Percentiles rank a stretch among this genome's conserved stretches.
Evolutionary conservation across 257 asterid species (phyloP).

Genomic region (Verbena officinalis): DNA sequence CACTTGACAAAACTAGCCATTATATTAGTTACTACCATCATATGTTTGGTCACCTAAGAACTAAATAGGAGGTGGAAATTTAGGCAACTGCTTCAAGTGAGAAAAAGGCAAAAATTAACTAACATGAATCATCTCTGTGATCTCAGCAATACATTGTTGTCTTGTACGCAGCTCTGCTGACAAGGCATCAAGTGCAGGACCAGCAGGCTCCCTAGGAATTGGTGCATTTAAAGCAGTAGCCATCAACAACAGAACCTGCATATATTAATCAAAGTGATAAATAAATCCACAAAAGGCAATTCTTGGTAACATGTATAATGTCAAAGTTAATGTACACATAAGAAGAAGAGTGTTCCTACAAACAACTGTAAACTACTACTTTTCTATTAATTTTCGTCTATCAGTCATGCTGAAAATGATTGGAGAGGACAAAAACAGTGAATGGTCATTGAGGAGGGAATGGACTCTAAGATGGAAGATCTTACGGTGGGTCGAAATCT

Average conservation of each 20-base stretch:
- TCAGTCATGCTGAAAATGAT: not conserved
- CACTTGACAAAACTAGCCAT: not conserved
- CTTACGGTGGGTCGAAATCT: conserved; percentile 98
- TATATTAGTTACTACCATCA: not conserved
- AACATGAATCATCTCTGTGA: conserved; percentile 98
- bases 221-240: conserved; percentile 88
- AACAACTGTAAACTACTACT: not conserved
- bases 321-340: not conserved
- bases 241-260: conserved; percentile 91
- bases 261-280: conserved; percentile 17
- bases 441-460: not conserved
- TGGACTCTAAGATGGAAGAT: conserved; percentile 1
- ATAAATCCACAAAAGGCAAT: conserved; percentile 14
- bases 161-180: conserved; percentile 75
- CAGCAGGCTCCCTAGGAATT: conserved; percentile 47
- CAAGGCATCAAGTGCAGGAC: conserved; percentile 43
- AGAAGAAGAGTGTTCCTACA: not conserved
- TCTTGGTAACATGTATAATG: not conserved
- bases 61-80: conserved; percentile 6
- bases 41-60: conserved; percentile 6
- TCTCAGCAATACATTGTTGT: conserved; percentile 90
- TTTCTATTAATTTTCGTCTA: not conserved
- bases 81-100: not conserved
- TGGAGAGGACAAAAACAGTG: not conserved
- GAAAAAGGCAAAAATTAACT: conserved; percentile 33